Conservation (phyloP, 1,139 yeast species). For the Magnusiomyces tetraspermus region DNA sequence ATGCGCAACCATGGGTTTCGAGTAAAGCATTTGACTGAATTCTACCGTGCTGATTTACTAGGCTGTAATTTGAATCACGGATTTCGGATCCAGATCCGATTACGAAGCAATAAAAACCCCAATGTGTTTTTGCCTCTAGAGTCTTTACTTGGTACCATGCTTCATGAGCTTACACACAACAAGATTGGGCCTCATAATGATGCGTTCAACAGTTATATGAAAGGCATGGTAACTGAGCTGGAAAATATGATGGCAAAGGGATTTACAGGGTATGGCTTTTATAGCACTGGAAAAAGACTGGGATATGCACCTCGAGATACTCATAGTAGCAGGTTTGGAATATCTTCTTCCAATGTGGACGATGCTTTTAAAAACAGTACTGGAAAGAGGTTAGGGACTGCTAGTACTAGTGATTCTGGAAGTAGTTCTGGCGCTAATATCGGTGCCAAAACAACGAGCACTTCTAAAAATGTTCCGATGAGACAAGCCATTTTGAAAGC, state of each 20-base stretch:
- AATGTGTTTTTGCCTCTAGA: conserved; percentile 54
- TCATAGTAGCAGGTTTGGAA: background rate
- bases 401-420: background rate
- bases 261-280: conserved; percentile 35
- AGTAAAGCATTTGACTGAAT: conserved; percentile 67
- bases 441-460: background rate
- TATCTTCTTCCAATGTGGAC: background rate
- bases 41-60: conserved; percentile 62
- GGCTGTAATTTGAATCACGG: conserved; percentile 90
- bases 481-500: background rate
- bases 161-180: conserved; percentile 86
- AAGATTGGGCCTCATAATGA: conserved; percentile 70
- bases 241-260: conserved; percentile 45
- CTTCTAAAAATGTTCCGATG: background rate
- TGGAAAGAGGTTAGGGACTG: background rate
- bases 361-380: background rate
- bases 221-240: conserved; percentile 50
- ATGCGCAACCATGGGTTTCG: conserved; percentile 59
- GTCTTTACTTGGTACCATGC: conserved; percentile 67
- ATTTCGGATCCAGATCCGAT: conserved; percentile 57
- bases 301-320: conserved; percentile 33
- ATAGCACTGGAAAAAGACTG: conserved; percentile 46
- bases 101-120: conserved; percentile 52
- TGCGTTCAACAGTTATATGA: conserved; percentile 56
- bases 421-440: background rate